Conservation (phyloP, 495 filamentous ascomycete genomes). For the Bathelium albidoporum region DNA sequence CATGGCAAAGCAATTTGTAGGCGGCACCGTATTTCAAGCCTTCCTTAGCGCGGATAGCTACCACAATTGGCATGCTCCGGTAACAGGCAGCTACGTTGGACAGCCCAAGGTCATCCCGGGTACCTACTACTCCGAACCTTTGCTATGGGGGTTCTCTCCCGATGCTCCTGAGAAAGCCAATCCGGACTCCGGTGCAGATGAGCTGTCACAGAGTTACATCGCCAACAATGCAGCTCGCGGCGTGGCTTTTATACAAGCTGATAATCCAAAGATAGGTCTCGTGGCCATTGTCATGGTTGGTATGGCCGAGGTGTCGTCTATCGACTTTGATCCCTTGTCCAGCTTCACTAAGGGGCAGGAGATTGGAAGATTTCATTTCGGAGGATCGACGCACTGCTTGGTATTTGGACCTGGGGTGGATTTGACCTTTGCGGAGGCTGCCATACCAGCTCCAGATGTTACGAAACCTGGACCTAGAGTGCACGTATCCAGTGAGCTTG, state of each 20-base stretch:
- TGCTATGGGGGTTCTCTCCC: slow-evolving; percentile 38
- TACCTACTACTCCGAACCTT: slow-evolving; percentile 58
- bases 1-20: slow-evolving; percentile 20
- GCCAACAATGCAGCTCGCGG: not conserved
- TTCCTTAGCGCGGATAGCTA: slow-evolving; percentile 26
- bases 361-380: not conserved
- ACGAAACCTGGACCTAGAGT: too few species aligned
- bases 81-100: slow-evolving; percentile 19
- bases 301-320: not conserved
- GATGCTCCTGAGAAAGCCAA: not conserved
- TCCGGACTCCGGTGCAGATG: not conserved
- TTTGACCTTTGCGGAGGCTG: not conserved
- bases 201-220: not conserved
- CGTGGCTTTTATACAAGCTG: not conserved
- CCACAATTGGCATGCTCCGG: slow-evolving; percentile 28
- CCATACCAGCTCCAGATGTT: too few species aligned
- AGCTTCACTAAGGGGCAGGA: not conserved
- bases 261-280: not conserved
- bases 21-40: slow-evolving; percentile 27
- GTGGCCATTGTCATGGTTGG: not conserved
- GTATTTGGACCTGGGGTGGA: not conserved
- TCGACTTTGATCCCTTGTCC: not conserved
- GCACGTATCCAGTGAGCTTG: too few species aligned
- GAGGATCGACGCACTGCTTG: not conserved
- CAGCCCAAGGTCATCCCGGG: slow-evolving; percentile 32